Conservation (phyloP, 2,329 filamentous ascomycete species). For the Lachnellula suecica region DNA sequence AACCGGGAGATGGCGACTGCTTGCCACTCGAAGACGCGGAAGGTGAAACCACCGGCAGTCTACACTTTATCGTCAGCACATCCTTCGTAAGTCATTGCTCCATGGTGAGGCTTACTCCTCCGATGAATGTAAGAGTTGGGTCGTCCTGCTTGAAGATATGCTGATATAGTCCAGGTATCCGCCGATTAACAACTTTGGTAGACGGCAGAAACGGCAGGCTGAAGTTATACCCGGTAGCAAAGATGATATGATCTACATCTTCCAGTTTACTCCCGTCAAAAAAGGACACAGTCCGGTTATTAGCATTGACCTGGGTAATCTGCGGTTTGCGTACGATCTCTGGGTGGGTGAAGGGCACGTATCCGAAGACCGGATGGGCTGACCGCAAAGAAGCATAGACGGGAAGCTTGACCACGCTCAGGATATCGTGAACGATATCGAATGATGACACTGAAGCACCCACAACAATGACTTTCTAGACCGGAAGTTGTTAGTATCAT, state of each 20-base stretch:
- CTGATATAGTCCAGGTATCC: constrained; percentile 52
- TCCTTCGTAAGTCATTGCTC: not conserved
- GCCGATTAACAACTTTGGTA: constrained; percentile 48
- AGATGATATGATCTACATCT: constrained; percentile 59
- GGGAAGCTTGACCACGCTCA: constrained; percentile 43
- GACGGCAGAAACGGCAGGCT: constrained; percentile 55
- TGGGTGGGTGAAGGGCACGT: constrained; percentile 55
- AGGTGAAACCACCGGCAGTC: constrained; percentile 53
- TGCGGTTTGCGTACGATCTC: constrained; percentile 42
- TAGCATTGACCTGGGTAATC: constrained; percentile 40
- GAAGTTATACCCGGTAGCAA: constrained; percentile 65
- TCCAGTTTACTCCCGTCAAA: constrained; percentile 49
- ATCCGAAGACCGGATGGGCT: constrained; percentile 53
- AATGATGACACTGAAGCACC: constrained; percentile 62
- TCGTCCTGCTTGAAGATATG: constrained; percentile 55
- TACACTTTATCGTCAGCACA: not conserved
- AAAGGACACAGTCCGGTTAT: constrained; percentile 46
- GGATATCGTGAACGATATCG: constrained; percentile 56
- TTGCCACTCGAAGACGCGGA: constrained; percentile 68
- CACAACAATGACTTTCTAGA: constrained; percentile 48
- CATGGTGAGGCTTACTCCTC: constrained; percentile 41
- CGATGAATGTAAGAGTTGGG: constrained; percentile 54
- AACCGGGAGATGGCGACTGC: constrained; percentile 58
- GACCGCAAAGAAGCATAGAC: constrained; percentile 50
- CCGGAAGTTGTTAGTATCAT: not conserved